These are phyloP conservation scores for Musa acuminata DNA, from an alignment of 176 grass and related monocot genomes.

Conservation along the genomic window DNA sequence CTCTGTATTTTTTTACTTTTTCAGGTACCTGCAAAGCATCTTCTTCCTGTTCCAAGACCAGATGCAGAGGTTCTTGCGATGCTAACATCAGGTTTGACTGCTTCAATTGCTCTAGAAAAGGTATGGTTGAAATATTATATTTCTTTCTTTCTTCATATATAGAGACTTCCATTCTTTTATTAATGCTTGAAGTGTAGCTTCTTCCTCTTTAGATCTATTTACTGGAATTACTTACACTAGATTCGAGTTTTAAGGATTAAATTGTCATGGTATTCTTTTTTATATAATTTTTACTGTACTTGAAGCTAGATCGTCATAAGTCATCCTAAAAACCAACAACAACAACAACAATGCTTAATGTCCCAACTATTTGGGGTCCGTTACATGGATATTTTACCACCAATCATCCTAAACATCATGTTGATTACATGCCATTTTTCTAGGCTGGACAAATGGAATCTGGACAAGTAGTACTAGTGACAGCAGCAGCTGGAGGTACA, in stretches of 20 bases:
- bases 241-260: neutral
- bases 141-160: conserved; percentile 13
- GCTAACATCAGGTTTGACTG: conserved; percentile 94
- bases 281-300: neutral
- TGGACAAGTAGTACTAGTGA: conserved; percentile 75
- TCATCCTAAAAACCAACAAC: too few species aligned
- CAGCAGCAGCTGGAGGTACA: conserved; percentile 93
- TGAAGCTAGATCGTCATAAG: too few species aligned
- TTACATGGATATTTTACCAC: neutral
- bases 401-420: neutral
- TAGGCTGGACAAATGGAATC: conserved; percentile 86
- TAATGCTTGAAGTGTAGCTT: neutral
- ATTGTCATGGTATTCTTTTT: neutral
- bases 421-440: conserved; percentile 15
- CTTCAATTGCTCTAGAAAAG: conserved; percentile 99
- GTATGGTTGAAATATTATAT: conserved; percentile 16
- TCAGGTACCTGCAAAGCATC: conserved; percentile 80
- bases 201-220: neutral
- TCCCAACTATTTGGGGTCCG: too few species aligned
- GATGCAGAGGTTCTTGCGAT: conserved; percentile 94
- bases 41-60: conserved; percentile 92
- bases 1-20: neutral
- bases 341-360: too few species aligned
- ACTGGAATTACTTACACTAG: too few species aligned
- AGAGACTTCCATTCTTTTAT: conserved; percentile 8